Evolutionary conservation across 1,139 yeast genomes (phyloP).

Genomic region (Sugiyamaella neomexicana): DNA sequence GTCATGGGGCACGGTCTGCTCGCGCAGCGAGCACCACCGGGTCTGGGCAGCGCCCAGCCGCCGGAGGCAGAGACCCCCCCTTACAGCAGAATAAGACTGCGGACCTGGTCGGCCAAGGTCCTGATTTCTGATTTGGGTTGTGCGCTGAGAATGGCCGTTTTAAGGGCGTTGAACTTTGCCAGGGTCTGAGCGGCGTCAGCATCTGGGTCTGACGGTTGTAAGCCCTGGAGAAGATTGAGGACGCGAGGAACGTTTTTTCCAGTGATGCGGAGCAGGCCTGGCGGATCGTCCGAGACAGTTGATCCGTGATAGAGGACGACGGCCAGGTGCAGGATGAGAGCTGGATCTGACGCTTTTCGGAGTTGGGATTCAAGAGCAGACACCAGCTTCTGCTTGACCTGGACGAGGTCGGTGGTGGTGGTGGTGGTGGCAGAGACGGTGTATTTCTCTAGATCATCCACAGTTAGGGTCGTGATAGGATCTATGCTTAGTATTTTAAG

Average conservation of each 20-base stretch:
- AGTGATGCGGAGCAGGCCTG: slow-evolving; percentile 32
- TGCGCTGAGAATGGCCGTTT: slow-evolving; percentile 8
- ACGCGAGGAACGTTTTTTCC: slow-evolving; percentile 39
- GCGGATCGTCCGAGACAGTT: slow-evolving; percentile 19
- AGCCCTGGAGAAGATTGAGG: slow-evolving; percentile 1
- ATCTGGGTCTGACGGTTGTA: background rate
- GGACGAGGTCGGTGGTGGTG: slow-evolving; percentile 9
- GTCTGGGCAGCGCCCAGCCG: slow-evolving; percentile 12
- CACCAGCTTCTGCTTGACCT: slow-evolving; percentile 20
- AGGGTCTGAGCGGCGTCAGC: background rate
- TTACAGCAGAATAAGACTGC: background rate
- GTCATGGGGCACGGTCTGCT: background rate
- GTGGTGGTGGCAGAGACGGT: slow-evolving; percentile 1
- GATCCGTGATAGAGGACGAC: slow-evolving; percentile 30
- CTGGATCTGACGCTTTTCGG: slow-evolving; percentile 30
- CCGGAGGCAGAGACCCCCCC: slow-evolving; percentile 9
- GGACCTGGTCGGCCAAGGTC: slow-evolving; percentile 3
- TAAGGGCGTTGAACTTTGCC: slow-evolving; percentile 1
- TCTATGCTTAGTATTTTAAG: slow-evolving; percentile 9
- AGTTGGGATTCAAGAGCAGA: slow-evolving; percentile 25
- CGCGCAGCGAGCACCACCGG: background rate
- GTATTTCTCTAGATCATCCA: slow-evolving; percentile 1
- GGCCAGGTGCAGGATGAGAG: slow-evolving; percentile 35
- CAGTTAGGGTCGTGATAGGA: background rate
- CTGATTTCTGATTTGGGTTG: slow-evolving; percentile 9